Evolutionary conservation across 805 yeast species (phyloP).

Genomic region (Wickerhamomyces bovis): DNA sequence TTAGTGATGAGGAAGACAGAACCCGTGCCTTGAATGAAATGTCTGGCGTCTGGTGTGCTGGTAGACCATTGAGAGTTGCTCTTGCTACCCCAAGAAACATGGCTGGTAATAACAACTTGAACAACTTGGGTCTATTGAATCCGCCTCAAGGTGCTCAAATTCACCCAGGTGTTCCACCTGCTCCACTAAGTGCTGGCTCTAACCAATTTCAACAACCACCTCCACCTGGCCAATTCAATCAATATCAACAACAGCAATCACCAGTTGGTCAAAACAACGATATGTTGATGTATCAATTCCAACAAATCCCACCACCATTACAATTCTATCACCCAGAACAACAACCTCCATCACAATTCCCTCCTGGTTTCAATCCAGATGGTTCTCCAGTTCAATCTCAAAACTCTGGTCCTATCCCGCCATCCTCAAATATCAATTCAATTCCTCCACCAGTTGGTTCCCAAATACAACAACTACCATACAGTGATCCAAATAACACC

Average conservation of each 20-base stretch:
- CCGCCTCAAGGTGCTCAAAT: not conserved
- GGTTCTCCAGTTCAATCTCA: not conserved
- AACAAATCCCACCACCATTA: constrained; percentile 17
- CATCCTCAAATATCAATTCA: not conserved
- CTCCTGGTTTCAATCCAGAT: constrained; percentile 1
- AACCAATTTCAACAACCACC: constrained; percentile 5
- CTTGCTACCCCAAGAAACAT: constrained; percentile 68
- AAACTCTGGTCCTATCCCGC: not conserved
- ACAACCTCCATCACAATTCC: constrained; percentile 8
- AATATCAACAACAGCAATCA: constrained; percentile 20
- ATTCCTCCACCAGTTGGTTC: constrained; percentile 2
- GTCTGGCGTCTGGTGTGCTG: constrained; percentile 79
- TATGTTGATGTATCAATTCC: constrained; percentile 16
- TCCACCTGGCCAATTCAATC: constrained; percentile 6
- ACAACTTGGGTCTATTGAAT: constrained; percentile 1
- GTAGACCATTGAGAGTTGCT: constrained; percentile 71
- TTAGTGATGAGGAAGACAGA: constrained; percentile 64
- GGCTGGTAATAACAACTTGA: constrained; percentile 2
- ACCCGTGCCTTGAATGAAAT: constrained; percentile 62
- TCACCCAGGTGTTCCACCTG: not conserved
- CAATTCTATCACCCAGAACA: constrained; percentile 16
- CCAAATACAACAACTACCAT: constrained; percentile 21
- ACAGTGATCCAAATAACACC: constrained; percentile 56
- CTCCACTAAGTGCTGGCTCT: constrained; percentile 10
- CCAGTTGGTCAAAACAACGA: constrained; percentile 11